Percentiles rank a stretch among this genome's conserved stretches.
Conservation (phyloP, 345 rosid species). For the Pistacia vera region DNA sequence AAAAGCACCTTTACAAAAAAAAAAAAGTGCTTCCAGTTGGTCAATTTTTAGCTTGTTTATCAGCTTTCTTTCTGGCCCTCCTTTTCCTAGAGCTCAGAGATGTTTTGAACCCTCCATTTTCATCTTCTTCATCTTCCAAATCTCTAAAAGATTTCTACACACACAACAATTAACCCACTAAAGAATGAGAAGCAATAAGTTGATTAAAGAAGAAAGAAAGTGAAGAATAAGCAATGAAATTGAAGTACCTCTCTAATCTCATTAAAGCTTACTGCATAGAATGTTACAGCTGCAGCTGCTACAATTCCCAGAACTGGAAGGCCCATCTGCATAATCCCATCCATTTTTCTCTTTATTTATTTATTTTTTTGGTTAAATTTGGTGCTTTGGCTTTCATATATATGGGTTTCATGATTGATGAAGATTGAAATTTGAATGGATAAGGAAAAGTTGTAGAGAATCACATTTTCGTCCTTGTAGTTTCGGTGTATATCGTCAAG, state of each 20-base stretch:
- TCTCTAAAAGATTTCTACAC: slow-evolving; percentile 64
- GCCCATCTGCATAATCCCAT: slow-evolving; percentile 57
- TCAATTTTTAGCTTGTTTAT: slow-evolving; percentile 30
- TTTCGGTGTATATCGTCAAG: too few species aligned
- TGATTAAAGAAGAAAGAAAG: not conserved
- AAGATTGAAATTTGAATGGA: too few species aligned
- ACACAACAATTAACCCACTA: not conserved
- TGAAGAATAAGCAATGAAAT: not conserved
- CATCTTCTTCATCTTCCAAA: slow-evolving; percentile 45
- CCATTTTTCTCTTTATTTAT: slow-evolving; percentile 39
- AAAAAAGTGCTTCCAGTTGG: not conserved
- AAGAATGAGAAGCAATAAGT: not conserved
- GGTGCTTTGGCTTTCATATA: not conserved
- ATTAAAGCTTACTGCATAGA: slow-evolving; percentile 67
- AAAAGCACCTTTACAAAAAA: too few species aligned
- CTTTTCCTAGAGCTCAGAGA: slow-evolving; percentile 60
- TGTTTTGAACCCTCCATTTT: slow-evolving; percentile 43
- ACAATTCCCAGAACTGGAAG: slow-evolving; percentile 63
- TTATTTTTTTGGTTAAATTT: not conserved
- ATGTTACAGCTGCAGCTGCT: slow-evolving; percentile 67
- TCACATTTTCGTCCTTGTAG: too few species aligned
- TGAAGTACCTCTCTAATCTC: slow-evolving; percentile 62
- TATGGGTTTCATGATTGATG: not conserved
- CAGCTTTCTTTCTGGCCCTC: slow-evolving; percentile 53
- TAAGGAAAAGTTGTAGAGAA: too few species aligned